Evolutionary conservation across 306 rosid genomes (phyloP).

Genomic region (Castanea crenata): DNA sequence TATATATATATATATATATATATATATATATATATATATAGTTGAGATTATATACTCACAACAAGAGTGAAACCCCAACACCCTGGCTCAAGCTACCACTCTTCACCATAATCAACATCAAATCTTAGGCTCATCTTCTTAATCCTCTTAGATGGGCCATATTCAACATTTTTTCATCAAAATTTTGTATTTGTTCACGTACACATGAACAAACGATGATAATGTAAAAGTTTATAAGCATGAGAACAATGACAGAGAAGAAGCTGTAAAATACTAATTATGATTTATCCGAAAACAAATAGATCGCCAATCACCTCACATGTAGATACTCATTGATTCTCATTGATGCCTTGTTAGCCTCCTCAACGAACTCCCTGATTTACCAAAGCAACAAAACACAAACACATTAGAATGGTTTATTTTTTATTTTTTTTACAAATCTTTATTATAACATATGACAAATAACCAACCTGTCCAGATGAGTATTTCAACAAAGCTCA

Average conservation of each 20-base stretch:
- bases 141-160: not conserved
- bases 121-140: not conserved
- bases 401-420: not conserved
- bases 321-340: slow-evolving; percentile 80
- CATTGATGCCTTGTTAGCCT: slow-evolving; percentile 73
- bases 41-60: no score
- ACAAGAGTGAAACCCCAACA: no score
- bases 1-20: no score
- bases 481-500: no score
- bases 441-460: no score
- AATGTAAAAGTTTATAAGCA: not conserved
- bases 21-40: no score
- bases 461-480: no score
- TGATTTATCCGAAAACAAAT: slow-evolving; percentile 15
- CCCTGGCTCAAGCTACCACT: not conserved
- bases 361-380: slow-evolving; percentile 77
- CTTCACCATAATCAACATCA: not conserved
- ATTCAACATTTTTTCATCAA: not conserved
- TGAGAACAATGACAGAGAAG: not conserved
- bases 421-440: not conserved
- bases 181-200: not conserved
- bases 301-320: slow-evolving; percentile 71
- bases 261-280: not conserved
- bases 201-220: not conserved
- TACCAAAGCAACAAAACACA: slow-evolving; percentile 6